Conservation (phyloP, 2,329 filamentous ascomycete species). For the Arthrobotrys megalospora region DNA sequence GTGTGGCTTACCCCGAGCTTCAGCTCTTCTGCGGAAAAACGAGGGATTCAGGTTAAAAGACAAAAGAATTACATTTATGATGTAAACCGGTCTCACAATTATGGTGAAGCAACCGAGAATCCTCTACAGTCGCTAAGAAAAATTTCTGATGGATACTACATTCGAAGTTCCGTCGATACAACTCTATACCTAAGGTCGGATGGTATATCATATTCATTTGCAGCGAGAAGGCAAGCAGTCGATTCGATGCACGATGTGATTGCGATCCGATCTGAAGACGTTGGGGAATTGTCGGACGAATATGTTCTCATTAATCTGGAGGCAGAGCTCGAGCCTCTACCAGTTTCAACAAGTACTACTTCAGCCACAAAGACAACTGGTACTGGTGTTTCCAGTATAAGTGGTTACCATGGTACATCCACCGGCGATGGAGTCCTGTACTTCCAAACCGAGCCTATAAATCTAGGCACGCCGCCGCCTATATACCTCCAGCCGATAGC, state of each 20-base stretch:
- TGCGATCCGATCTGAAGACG: neutral
- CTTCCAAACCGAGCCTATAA: conserved; percentile 2
- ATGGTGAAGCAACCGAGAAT: conserved; percentile 9
- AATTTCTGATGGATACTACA: neutral
- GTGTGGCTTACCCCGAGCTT: neutral
- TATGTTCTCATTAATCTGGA: neutral
- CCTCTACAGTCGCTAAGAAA: neutral
- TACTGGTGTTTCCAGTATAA: neutral
- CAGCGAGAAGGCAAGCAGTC: neutral
- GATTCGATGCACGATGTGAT: neutral
- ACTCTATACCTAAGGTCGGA: neutral
- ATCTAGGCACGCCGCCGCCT: conserved; percentile 1
- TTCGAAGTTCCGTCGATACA: neutral
- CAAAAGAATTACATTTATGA: neutral
- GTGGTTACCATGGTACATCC: neutral
- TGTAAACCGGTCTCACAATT: neutral
- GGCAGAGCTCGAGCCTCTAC: neutral
- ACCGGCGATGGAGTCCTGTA: neutral
- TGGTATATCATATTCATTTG: conserved; percentile 2
- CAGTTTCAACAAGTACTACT: neutral
- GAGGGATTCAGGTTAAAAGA: neutral
- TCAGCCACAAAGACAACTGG: neutral
- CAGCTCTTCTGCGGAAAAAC: neutral
- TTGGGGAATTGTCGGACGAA: neutral
- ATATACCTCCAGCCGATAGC: neutral